Evolutionary conservation across 2,329 filamentous ascomycete species (phyloP).

Genomic region (Alternaria sp.): DNA sequence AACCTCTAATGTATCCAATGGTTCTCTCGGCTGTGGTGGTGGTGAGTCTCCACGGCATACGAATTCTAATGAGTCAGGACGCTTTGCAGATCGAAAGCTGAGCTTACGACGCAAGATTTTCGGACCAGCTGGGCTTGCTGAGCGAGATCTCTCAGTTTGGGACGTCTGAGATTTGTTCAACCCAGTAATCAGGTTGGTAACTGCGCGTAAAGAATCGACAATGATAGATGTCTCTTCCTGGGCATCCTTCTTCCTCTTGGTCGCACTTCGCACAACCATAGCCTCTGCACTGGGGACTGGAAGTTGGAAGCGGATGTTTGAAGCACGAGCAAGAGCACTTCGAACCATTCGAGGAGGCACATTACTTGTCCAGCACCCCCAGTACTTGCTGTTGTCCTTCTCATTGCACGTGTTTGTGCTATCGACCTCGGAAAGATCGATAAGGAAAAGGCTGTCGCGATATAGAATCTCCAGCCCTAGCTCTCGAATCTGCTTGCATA

Average conservation of each 20-base stretch:
- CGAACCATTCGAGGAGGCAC: constrained; percentile 29
- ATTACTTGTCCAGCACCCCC: constrained; percentile 31
- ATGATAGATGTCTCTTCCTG: constrained; percentile 29
- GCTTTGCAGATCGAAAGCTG: constrained; percentile 14
- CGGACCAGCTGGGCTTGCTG: constrained; percentile 8
- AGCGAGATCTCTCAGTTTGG: constrained; percentile 3
- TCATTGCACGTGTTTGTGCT: constrained; percentile 18
- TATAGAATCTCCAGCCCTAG: constrained; percentile 30
- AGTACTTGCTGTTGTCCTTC: constrained; percentile 24
- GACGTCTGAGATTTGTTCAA: not conserved
- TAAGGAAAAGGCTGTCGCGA: constrained; percentile 30
- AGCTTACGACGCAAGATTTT: constrained; percentile 16
- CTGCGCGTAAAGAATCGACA: constrained; percentile 27
- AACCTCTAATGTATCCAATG: constrained; percentile 33
- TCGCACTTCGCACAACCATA: constrained; percentile 20
- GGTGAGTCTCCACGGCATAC: constrained; percentile 17
- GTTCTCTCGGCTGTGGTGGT: constrained; percentile 10
- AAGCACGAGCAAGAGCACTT: constrained; percentile 26
- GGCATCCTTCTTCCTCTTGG: constrained; percentile 35
- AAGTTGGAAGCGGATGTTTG: constrained; percentile 32
- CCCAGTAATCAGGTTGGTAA: constrained; percentile 24
- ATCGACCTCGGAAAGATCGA: constrained; percentile 33
- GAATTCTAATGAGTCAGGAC: constrained; percentile 12
- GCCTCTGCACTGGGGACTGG: constrained; percentile 35
- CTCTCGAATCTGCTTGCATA: constrained; percentile 7